phyloP scores from a whole-genome alignment of 2,329 filamentous ascomycete genomes.

The Ceratocystis smalleyi region DNA sequence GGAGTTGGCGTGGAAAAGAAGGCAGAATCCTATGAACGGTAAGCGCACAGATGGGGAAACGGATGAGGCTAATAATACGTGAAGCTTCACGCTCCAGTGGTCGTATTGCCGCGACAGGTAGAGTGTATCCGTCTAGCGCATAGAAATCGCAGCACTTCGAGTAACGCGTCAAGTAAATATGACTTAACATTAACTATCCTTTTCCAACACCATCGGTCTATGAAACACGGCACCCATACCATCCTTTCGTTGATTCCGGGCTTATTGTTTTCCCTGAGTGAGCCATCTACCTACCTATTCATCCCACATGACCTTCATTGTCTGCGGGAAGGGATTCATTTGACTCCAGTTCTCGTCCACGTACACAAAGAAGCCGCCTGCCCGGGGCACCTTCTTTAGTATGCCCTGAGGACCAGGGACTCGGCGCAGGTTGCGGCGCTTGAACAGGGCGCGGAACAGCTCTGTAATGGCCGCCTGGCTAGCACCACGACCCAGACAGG shows the following conservation, averaged over 20 bases:
- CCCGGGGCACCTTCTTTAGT: slow-evolving; percentile 46
- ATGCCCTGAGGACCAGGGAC: slow-evolving; percentile 49
- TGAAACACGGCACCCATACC: neutral
- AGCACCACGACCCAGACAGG: slow-evolving; percentile 45
- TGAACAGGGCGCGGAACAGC: slow-evolving; percentile 52
- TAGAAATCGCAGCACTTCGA: too few species aligned
- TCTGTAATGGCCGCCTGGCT: slow-evolving; percentile 47
- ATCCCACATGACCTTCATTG: slow-evolving; percentile 41
- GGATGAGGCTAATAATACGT: too few species aligned
- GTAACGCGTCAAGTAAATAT: too few species aligned
- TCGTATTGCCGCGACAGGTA: too few species aligned
- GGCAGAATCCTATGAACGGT: too few species aligned
- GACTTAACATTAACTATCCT: too few species aligned
- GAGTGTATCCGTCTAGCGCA: too few species aligned
- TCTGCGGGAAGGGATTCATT: slow-evolving; percentile 32
- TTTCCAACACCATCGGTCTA: too few species aligned
- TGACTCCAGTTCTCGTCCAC: slow-evolving; percentile 49
- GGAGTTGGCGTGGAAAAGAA: neutral
- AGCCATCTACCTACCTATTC: slow-evolving; percentile 19
- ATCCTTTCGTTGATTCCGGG: neutral
- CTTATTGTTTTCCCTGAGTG: neutral
- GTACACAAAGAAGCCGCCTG: slow-evolving; percentile 43
- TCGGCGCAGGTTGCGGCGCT: slow-evolving; percentile 43
- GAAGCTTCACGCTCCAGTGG: too few species aligned
- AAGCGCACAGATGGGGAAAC: neutral